Evolutionary conservation across 345 rosid genomes (phyloP).

Genomic region (Salix caprea): DNA sequence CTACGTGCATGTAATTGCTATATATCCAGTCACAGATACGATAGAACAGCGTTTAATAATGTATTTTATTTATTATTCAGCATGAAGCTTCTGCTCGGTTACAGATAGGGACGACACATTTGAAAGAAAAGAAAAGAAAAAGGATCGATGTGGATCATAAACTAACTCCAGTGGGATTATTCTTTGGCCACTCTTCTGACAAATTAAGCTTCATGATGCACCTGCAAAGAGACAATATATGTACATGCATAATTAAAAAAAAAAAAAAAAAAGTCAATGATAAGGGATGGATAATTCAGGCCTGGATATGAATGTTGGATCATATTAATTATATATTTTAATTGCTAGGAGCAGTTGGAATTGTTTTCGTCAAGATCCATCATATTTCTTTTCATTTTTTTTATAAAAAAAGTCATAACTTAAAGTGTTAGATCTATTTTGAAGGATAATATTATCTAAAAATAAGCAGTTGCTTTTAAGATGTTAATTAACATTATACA

Average conservation of each 20-base stretch:
- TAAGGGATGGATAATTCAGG: not conserved
- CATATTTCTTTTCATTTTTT: no score
- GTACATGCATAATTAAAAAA: no score
- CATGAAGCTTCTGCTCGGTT: not conserved
- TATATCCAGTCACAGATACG: not conserved
- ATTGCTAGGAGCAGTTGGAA: no score
- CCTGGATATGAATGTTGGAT: not conserved
- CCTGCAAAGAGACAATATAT: not conserved
- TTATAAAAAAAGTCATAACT: no score
- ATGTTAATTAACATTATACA: not conserved
- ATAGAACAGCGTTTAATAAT: not conserved
- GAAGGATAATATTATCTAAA: no score
- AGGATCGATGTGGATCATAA: not conserved
- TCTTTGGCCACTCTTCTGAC: not conserved
- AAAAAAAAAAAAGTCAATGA: not conserved
- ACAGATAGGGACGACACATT: slow-evolving; percentile 2
- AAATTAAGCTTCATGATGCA: not conserved
- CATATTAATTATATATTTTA: not conserved
- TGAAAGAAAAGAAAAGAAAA: not conserved
- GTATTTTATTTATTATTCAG: not conserved
- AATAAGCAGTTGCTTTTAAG: not conserved
- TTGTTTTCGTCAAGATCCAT: no score
- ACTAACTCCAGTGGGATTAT: not conserved
- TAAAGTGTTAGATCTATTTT: no score
- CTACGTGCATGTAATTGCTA: not conserved